Evolutionary conservation across 2,329 filamentous ascomycete species (phyloP).

Genomic region (Lachnellula arida): DNA sequence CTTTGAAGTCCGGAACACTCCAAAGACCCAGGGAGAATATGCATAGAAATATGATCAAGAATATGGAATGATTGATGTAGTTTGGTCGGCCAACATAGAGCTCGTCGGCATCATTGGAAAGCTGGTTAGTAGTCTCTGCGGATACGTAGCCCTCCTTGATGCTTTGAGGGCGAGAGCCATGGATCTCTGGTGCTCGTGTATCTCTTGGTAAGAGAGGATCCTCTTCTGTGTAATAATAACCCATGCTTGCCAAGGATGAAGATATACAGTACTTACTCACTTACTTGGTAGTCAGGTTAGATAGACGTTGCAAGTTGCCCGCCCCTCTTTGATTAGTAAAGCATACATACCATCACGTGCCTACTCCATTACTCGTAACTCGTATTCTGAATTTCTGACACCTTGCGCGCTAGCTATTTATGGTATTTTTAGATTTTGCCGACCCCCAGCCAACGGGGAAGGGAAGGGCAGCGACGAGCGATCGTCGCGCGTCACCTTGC

Average conservation of each 20-base stretch:
- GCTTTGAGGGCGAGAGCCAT: conserved; percentile 20
- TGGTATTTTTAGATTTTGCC: no score
- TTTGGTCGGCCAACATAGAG: neutral
- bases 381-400: no score
- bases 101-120: neutral
- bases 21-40: conserved; percentile 5
- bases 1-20: conserved; percentile 6
- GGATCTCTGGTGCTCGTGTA: conserved; percentile 27
- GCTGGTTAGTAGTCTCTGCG: neutral
- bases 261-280: conserved; percentile 3
- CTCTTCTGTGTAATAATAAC: conserved; percentile 18
- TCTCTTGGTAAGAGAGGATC: conserved; percentile 30
- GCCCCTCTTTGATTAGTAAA: no score
- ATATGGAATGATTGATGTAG: neutral
- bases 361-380: no score
- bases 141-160: conserved; percentile 12
- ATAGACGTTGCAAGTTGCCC: neutral
- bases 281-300: neutral
- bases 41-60: conserved; percentile 12
- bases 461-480: neutral
- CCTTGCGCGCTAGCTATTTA: neutral
- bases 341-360: no score
- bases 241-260: conserved; percentile 12
- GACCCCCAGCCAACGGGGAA: no score
- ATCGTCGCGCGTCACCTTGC: conserved; percentile 5